phyloP scores from a whole-genome alignment of 495 filamentous ascomycete genomes.

The Niebla homalea region DNA sequence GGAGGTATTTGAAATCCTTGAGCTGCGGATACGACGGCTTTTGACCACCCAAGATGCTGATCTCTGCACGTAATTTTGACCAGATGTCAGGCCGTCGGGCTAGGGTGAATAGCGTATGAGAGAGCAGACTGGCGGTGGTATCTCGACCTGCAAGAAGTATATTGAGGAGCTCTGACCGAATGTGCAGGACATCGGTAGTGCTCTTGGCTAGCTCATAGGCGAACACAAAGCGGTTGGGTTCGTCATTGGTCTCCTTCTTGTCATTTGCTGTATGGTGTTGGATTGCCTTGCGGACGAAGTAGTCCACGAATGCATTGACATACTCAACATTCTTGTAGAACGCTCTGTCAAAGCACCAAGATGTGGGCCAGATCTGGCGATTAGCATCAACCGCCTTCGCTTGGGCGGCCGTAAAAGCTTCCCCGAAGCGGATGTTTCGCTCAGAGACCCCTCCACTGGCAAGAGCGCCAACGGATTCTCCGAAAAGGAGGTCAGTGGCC shows the following conservation, averaged over 20 bases:
- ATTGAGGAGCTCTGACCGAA: conserved; percentile 51
- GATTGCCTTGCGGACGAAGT: conserved; percentile 33
- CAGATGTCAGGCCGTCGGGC: conserved; percentile 14
- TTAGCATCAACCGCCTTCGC: conserved; percentile 24
- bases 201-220: conserved; percentile 48
- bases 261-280: conserved; percentile 19
- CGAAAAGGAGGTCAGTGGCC: conserved; percentile 56
- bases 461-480: conserved; percentile 38
- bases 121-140: conserved; percentile 32
- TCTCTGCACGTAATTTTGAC: conserved; percentile 11
- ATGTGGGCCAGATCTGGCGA: conserved; percentile 7
- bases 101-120: conserved; percentile 12
- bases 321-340: conserved; percentile 27
- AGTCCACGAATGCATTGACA: conserved; percentile 36
- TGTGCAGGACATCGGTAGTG: conserved; percentile 42
- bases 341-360: conserved; percentile 20
- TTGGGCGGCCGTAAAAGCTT: conserved; percentile 33
- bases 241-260: conserved; percentile 7
- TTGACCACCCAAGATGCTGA: conserved; percentile 14
- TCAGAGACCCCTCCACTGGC: conserved; percentile 14
- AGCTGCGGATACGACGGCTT: conserved; percentile 29
- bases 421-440: conserved; percentile 18
- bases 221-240: conserved; percentile 40
- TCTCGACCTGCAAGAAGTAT: conserved; percentile 52
- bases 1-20: conserved; percentile 35